These are phyloP conservation scores for Trifolium subterraneum DNA, from an alignment of 306 rosid species.

Conservation along the genomic window DNA sequence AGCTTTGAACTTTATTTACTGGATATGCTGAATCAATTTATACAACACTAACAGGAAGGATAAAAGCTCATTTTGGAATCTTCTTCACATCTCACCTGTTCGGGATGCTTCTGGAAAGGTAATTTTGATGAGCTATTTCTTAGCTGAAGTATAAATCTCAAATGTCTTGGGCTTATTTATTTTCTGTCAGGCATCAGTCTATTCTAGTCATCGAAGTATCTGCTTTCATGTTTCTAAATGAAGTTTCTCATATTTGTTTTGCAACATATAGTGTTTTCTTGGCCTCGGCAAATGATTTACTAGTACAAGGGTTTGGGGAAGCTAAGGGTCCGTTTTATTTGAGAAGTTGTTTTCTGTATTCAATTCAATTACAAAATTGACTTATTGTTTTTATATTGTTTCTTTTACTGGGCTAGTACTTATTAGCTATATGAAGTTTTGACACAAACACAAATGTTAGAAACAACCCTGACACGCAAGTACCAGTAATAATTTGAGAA, in stretches of 20 bases:
- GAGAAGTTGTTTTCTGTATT: not conserved
- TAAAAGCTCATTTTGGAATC: conserved; percentile 89
- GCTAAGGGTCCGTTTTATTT: not conserved
- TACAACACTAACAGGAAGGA: conserved; percentile 70
- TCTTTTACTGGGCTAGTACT: not conserved
- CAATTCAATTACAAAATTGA: not conserved
- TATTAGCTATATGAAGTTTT: not conserved
- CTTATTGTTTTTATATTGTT: not conserved
- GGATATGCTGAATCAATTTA: conserved; percentile 43
- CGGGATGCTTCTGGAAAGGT: conserved; percentile 96
- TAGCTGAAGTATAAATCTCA: conserved; percentile 21
- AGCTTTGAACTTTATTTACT: conserved; percentile 41
- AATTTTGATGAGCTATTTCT: conserved; percentile 35
- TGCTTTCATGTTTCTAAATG: not conserved
- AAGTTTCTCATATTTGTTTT: conserved; percentile 27
- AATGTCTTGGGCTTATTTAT: not conserved
- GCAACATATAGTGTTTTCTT: conserved; percentile 39
- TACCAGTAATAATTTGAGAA: too few relatives aligned
- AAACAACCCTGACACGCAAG: too few relatives aligned
- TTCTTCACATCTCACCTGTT: conserved; percentile 85
- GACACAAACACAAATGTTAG: too few relatives aligned
- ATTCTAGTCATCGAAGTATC: conserved; percentile 14
- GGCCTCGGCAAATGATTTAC: conserved; percentile 31
- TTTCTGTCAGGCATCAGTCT: conserved; percentile 29
- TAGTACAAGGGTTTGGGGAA: conserved; percentile 1